Base-by-base conservation (phyloP, 2,329 filamentous ascomycete species). In the Knoxdaviesia capensis region DNA sequence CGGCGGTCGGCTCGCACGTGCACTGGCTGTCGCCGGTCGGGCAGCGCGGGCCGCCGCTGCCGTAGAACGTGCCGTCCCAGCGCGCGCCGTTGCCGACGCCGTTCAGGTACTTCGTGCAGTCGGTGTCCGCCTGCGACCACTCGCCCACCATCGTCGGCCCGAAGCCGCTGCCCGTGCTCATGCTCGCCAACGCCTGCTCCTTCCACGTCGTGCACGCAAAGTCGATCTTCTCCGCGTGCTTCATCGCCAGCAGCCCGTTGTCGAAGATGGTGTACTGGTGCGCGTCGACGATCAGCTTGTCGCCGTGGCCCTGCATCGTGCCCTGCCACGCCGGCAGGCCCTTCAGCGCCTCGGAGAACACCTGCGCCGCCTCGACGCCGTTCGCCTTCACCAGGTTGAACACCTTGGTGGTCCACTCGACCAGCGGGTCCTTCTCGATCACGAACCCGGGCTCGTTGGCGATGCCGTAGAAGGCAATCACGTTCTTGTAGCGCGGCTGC, bases 201-300 rank as follows among this genome's bases (percentile, higher is more conserved):
- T 69, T 69, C 77, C 80, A 85, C 43, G 68, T 75, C 7, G 65
- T 63, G 56, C 80, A 86, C 7, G 78, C 76, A 49, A 80, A 77
- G 44, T 74, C 65, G 42, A 85, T 62, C 56, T 83, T 82, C 45
- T 69, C 68, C 10, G 69, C 64, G 55, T 83, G 79, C 31, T 68
- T 71, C 44, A 80, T 65, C 8, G 65, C 64, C 45, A 85, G 69
- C 48, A 81, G 74, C 43, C 71, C 71, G 2, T 64, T 64, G 57
- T 85, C 82, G 64, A 86, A 86, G 52, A 83, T 83, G 45, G 80
- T 76, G 55, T 86, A 86, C 52, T 85, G 78, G 56, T 86, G 80
- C 1, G 77, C 80, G 56, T 86, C 80, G n/a, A 86, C 66, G 3
- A 83, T 62, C 43, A 86, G 62, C 38, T 69, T 63, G 20, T 71